Evolutionary conservation across 108 stramenopile species (phyloP).

Genomic region (Skeletonema potamos): DNA sequence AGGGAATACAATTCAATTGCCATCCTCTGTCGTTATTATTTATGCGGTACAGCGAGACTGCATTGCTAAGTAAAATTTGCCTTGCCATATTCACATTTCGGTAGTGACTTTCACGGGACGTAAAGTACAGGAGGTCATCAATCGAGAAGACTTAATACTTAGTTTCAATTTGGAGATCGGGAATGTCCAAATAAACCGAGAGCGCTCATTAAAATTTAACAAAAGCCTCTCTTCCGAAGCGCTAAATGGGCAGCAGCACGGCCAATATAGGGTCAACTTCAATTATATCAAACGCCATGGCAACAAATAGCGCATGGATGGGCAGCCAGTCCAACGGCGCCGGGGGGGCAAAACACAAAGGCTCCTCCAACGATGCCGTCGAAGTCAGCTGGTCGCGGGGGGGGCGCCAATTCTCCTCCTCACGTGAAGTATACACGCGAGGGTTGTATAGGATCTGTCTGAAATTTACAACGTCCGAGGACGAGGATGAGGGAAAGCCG

Average conservation of each 20-base stretch:
- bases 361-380: not conserved
- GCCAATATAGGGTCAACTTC: not conserved
- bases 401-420: constrained; percentile 77
- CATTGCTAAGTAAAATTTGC: not conserved
- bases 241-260: not conserved
- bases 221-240: not conserved
- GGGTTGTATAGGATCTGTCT: constrained; percentile 80
- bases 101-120: not conserved
- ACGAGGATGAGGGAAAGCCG: constrained; percentile 91
- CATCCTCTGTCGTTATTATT: not conserved
- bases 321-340: not conserved
- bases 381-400: constrained; percentile 67
- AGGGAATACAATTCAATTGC: not conserved
- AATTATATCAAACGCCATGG: not conserved
- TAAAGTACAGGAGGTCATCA: not conserved
- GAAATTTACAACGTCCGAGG: constrained; percentile 91
- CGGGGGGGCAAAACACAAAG: not conserved
- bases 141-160: not conserved
- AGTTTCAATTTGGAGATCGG: not conserved
- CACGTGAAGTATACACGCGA: constrained; percentile 85
- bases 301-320: not conserved
- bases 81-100: not conserved
- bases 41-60: not conserved
- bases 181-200: not conserved
- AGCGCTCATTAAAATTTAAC: not conserved